A percentile compares a stretch with the other conserved stretches of the same genome.
Conservation (phyloP, 768 basidiomycete species). For the Inosperma sp. region DNA sequence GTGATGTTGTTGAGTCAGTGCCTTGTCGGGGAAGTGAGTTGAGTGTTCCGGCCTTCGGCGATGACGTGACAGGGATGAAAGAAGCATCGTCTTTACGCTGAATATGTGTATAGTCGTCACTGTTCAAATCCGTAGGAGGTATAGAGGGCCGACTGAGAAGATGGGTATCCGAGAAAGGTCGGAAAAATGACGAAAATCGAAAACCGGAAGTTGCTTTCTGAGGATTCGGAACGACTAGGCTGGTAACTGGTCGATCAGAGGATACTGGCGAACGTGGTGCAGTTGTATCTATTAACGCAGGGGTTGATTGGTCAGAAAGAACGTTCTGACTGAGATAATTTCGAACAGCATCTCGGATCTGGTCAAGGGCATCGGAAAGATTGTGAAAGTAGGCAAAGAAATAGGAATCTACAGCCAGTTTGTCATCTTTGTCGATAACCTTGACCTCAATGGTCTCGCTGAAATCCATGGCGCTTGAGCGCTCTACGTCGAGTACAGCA, state of each 20-base stretch:
- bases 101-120: constrained; percentile 72
- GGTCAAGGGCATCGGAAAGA: constrained; percentile 67
- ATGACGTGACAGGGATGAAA: constrained; percentile 58
- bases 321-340: constrained; percentile 44
- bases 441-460: constrained; percentile 95
- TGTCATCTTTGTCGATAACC: constrained; percentile 78
- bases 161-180: constrained; percentile 58
- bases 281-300: constrained; percentile 47
- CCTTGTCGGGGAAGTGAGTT: not conserved
- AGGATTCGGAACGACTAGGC: constrained; percentile 30
- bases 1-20: constrained; percentile 4
- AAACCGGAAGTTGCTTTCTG: constrained; percentile 44
- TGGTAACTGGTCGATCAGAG: constrained; percentile 39
- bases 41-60: constrained; percentile 29
- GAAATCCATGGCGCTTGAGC: constrained; percentile 87
- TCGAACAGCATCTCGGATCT: constrained; percentile 76
- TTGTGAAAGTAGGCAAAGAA: constrained; percentile 96
- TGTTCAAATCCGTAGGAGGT: constrained; percentile 26
- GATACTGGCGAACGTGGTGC: constrained; percentile 33
- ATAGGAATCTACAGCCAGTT: constrained; percentile 77
- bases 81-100: constrained; percentile 48
- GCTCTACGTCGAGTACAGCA: constrained; percentile 82
- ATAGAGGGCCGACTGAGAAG: constrained; percentile 27
- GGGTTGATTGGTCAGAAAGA: constrained; percentile 22
- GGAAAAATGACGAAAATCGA: constrained; percentile 58